Evolutionary conservation across 2,329 filamentous ascomycete genomes (phyloP).

Genomic region (Aspergillus spinulosporus): DNA sequence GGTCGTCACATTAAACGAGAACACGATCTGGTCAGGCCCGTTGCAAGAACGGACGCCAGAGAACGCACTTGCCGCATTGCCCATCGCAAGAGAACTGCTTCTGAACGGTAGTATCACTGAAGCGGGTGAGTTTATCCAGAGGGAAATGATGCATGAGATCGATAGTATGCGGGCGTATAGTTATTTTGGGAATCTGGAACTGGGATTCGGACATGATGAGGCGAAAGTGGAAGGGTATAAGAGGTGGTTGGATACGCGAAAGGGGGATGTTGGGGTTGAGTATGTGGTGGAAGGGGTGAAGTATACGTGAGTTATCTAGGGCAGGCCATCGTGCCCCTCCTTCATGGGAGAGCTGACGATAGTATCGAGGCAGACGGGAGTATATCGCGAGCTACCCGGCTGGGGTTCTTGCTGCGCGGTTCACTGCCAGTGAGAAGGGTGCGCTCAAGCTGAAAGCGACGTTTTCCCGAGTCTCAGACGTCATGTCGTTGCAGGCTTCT

Average conservation of each 20-base stretch:
- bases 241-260: constrained; percentile 12
- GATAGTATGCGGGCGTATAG: constrained; percentile 17
- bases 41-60: constrained; percentile 19
- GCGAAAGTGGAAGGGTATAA: constrained; percentile 5
- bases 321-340: neutral
- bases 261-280: constrained; percentile 5
- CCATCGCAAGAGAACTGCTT: constrained; percentile 5
- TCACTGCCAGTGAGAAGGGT: constrained; percentile 4
- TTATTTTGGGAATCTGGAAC: constrained; percentile 10
- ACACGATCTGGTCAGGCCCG: constrained; percentile 25
- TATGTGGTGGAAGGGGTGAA: constrained; percentile 11
- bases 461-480: constrained; percentile 1
- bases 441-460: constrained; percentile 3
- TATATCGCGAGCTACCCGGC: constrained; percentile 19
- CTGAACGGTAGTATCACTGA: constrained; percentile 13
- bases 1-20: constrained; percentile 24
- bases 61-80: constrained; percentile 1
- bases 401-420: constrained; percentile 10
- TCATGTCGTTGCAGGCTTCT: neutral
- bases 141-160: constrained; percentile 11
- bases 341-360: neutral
- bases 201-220: constrained; percentile 15
- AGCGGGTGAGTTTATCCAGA: constrained; percentile 3
- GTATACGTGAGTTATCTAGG: constrained; percentile 4
- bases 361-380: constrained; percentile 10